These are phyloP conservation scores for Nidularia sp. DNA, from an alignment of 768 basidiomycete genomes.

Conservation along the genomic window DNA sequence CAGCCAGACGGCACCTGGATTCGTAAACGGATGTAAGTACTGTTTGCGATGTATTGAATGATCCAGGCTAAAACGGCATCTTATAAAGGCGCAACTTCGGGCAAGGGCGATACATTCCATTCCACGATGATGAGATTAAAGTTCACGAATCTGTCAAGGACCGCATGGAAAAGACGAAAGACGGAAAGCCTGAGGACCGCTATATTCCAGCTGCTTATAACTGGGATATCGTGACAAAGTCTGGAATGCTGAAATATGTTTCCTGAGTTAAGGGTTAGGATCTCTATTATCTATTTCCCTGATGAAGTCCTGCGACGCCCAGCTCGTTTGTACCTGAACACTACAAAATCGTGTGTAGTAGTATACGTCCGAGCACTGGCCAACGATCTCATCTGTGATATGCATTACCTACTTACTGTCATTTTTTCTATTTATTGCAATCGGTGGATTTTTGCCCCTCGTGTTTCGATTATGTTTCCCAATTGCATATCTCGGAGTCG, in stretches of 20 bases:
- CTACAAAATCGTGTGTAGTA: too few relatives aligned
- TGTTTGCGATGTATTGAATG: background rate
- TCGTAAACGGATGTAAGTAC: conserved; percentile 15
- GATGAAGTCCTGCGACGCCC: background rate
- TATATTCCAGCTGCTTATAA: conserved; percentile 1
- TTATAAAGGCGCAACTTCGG: conserved; percentile 20
- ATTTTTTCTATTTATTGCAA: too few relatives aligned
- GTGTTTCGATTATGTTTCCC: too few relatives aligned
- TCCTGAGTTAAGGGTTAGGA: too few relatives aligned
- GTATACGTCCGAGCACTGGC: too few relatives aligned
- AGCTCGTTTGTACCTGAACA: background rate
- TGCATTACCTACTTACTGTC: too few relatives aligned
- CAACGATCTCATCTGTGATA: too few relatives aligned
- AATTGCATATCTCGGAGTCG: too few relatives aligned
- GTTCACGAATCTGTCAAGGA: conserved; percentile 16
- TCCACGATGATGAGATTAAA: conserved; percentile 13
- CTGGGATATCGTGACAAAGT: background rate
- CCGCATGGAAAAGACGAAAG: background rate
- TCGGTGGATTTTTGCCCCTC: too few relatives aligned
- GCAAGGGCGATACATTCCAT: conserved; percentile 21
- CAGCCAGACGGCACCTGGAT: background rate
- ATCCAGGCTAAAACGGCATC: background rate
- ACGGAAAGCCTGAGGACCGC: background rate
- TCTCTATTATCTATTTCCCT: background rate
- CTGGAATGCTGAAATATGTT: conserved; percentile 1